Evolutionary conservation across 768 basidiomycete species (phyloP), one percentile per base, ranked within the genome.

Genomic region (Leucocoprinus birnbaumii): DNA sequence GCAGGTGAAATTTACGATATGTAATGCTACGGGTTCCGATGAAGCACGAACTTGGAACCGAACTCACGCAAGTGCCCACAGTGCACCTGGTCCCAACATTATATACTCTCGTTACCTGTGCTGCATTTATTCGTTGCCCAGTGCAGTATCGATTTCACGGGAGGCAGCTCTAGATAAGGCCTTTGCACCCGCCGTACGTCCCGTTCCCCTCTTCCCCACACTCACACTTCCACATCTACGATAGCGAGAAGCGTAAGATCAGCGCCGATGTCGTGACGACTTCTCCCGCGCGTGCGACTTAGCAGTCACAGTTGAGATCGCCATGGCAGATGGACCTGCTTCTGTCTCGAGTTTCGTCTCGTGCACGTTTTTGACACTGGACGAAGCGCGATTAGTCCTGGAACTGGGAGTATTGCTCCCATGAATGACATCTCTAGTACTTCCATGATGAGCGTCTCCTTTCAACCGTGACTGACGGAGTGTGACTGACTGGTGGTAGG

Each of bases 301-400:
- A 25, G 71, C 65, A 3, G 68, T 69, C 51, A 72, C 71, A 18
- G 69, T 74, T 27, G 70, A 71, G 18, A 61, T 59, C 25, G 62
- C 53, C 48, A 70, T 74, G 55, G 44, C 51, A 21, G 72, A 71
- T 41, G 53, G 57, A n/a, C 61, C 66, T 7, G 66, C 67, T 21
- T 62, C 56, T 0, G 69, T 68, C 67, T 74, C 73, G 31, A 73
- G 73, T 63, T 72, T 59, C 43, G 73, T 72, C 13, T 66, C 48
- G 65, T 74, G 51, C 68, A 72, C 55, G 52, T 73, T 53, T 73
- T 68, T 41, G 71, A 68, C 10, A 69, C 71, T 24, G 72, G 72
- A 18, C 48, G 53, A 7, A 55, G 61, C 48, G 56, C 71, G 27
- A 66, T 62, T 21, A 60, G 58, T 53, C 47, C 68, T 11, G 63